Evolutionary conservation across 805 yeast genomes (phyloP), one percentile per base, ranked within the genome.

Genomic region (Metschnikowia picachoensis): DNA sequence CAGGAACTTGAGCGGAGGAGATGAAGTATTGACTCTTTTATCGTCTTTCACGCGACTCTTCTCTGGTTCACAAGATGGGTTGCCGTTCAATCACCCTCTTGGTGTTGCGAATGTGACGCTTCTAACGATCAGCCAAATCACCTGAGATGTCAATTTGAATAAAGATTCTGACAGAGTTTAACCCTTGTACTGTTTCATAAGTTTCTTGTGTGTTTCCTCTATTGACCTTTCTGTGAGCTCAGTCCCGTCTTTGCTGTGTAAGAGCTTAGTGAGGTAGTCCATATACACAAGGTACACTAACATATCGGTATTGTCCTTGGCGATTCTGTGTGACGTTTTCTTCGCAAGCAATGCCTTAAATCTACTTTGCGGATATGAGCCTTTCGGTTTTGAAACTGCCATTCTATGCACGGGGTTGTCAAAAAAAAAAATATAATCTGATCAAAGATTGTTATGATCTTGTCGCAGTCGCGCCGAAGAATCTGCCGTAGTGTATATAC

Each of bases 281-380:
- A 76, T 58, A 46, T 78, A 78, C 37, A 79, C 67, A 41, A 80
- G 55, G 43, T 77, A 72, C 16, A 79, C 53, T 43, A 80, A 55
- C 39, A 73, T 47, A 53, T 73, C 78, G 16, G 72, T 58, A 39
- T 67, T 65, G 49, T 74, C 79, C 17, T 66, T 66, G 10, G 56
- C 56, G 14, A 52, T 39, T 13, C 30, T 28, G 29, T 37, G 49
- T 13, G 29, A 14, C n/a, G 54, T 38, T 34, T 50, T 50, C 14
- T 37, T 34, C n/a, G 44, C 31, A 17, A 52, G 47, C 16, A 39
- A 41, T 12, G 42, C 32, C 20, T 41, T 33, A 32, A 52, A 52
- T 33, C 54, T 34, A 30, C 30, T 33, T 28, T 52, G 54, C 12
- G 54, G 56, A 35, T 52, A 52, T 4, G 44, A 13, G 31, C 47